phyloP scores from a whole-genome alignment of 306 rosid species.

The Ormosia emarginata region DNA sequence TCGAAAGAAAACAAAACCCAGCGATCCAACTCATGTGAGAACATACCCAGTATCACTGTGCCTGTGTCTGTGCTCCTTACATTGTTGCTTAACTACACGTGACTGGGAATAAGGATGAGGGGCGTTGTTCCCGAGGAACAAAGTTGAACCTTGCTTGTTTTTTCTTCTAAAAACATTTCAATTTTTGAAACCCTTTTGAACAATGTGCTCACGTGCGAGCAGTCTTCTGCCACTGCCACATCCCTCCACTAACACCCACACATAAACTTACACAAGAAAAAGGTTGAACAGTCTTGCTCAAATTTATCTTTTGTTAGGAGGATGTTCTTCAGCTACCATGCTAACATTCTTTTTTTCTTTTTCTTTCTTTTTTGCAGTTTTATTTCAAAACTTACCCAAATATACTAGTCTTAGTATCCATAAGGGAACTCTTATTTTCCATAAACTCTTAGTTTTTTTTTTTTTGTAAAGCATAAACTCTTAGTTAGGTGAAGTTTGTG shows the following conservation, averaged over 20 bases:
- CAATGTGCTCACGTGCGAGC: slow-evolving; percentile 53
- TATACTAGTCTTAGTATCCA: neutral
- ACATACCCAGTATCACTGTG: slow-evolving; percentile 48
- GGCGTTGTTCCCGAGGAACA: slow-evolving; percentile 57
- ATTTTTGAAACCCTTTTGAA: slow-evolving; percentile 7
- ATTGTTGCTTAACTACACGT: slow-evolving; percentile 55
- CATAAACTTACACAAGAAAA: slow-evolving; percentile 9
- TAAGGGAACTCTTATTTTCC: neutral
- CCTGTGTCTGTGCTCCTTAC: slow-evolving; percentile 23
- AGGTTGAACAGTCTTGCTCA: neutral
- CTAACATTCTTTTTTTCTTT: neutral
- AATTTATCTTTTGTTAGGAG: slow-evolving; percentile 3
- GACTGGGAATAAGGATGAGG: slow-evolving; percentile 43
- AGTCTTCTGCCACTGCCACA: slow-evolving; percentile 27
- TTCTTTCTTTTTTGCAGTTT: neutral
- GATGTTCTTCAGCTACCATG: neutral
- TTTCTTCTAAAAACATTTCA: slow-evolving; percentile 11
- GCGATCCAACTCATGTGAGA: slow-evolving; percentile 54
- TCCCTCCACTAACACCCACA: slow-evolving; percentile 31
- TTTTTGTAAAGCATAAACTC: too few relatives aligned
- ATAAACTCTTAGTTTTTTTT: neutral
- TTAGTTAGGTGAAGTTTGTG: neutral
- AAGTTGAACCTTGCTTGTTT: slow-evolving; percentile 26
- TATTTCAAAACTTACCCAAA: neutral
- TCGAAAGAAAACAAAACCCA: slow-evolving; percentile 56